Evolutionary conservation across 2,329 filamentous ascomycete genomes (phyloP), one percentile per base, ranked within the genome.

Genomic region (Botrytis paeoniae): DNA sequence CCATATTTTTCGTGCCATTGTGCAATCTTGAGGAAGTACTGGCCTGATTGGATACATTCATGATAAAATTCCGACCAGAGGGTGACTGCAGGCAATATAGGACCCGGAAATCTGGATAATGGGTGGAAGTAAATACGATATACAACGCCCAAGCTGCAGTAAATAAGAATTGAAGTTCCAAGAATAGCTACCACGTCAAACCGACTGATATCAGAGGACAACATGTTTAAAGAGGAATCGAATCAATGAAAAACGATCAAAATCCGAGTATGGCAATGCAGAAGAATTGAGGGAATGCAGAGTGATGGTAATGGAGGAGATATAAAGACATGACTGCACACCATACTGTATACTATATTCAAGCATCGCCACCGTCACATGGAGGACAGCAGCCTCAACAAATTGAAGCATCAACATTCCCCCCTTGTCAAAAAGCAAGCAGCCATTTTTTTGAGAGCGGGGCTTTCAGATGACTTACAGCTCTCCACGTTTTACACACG

Each of bases 51-150:
- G 35, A 68, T 57, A 5, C 65, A 68, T 29, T 68, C 65, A 68
- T 68, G 4, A 41, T 68, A 68, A 41, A 68, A 68, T 57, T 68
- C 65, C 51, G 29, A 35, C 39, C 54, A 70, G 22, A 62, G 68
- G 54, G 68, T 63, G 22, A 59, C 68, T 43, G 68, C 68, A 70
- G 68, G 54, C 51, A 70, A 63, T 48, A 45, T 62, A 51, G 72
- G 72, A 18, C 72, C 72, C 51, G 72, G 69, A 37, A 73, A 72
- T 45, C 16, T 48, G 39, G 60, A 62, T 45, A 73, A 37, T 9
- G 37, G 72, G 63, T 72, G 69, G n/a, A 73, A 73, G 66, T 65
- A 73, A 32, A 73, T 51, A 37, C 72, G 62, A 60, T 68, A 73
- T 35, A 73, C 10, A 41, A 51, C 51, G 20, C n/a, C 64, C 54